phyloP scores from a whole-genome alignment of 768 basidiomycete genomes.

The Phanerochaete sordida region DNA sequence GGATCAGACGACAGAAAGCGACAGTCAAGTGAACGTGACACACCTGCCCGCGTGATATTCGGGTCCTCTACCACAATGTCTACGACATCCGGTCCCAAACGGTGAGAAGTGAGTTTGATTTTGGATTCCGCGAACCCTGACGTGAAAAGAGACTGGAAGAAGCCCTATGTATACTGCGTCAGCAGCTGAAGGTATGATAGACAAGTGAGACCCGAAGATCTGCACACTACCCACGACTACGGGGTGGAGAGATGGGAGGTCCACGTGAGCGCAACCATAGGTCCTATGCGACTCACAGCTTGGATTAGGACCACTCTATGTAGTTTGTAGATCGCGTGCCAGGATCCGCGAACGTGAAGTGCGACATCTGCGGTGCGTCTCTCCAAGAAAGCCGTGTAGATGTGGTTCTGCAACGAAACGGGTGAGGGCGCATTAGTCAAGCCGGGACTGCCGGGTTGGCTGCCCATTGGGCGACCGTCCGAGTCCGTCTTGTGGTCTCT shows the following conservation, averaged over 20 bases:
- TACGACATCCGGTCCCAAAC: constrained; percentile 48
- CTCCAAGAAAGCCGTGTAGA: constrained; percentile 71
- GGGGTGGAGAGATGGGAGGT: no score
- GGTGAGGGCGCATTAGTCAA: constrained; percentile 36
- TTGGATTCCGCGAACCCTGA: constrained; percentile 69
- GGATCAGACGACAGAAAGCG: constrained; percentile 14
- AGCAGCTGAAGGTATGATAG: neutral
- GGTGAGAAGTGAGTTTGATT: constrained; percentile 17
- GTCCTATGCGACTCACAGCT: constrained; percentile 47
- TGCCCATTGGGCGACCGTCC: constrained; percentile 3
- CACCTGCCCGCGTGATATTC: constrained; percentile 86
- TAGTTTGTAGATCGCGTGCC: constrained; percentile 72
- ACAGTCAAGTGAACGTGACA: constrained; percentile 23
- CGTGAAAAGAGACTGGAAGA: constrained; percentile 86
- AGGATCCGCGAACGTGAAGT: constrained; percentile 61
- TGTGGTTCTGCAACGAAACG: constrained; percentile 64
- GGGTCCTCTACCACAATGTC: constrained; percentile 75
- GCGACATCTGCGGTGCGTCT: constrained; percentile 76
- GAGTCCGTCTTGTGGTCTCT: constrained; percentile 6
- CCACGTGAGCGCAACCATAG: neutral
- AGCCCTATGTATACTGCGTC: constrained; percentile 48
- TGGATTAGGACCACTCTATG: constrained; percentile 89
- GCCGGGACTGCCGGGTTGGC: constrained; percentile 1
- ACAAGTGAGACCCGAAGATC: neutral
- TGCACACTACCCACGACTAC: no score